phyloP scores from a whole-genome alignment of 2,329 filamentous ascomycete genomes.

The Alternaria dauci region DNA sequence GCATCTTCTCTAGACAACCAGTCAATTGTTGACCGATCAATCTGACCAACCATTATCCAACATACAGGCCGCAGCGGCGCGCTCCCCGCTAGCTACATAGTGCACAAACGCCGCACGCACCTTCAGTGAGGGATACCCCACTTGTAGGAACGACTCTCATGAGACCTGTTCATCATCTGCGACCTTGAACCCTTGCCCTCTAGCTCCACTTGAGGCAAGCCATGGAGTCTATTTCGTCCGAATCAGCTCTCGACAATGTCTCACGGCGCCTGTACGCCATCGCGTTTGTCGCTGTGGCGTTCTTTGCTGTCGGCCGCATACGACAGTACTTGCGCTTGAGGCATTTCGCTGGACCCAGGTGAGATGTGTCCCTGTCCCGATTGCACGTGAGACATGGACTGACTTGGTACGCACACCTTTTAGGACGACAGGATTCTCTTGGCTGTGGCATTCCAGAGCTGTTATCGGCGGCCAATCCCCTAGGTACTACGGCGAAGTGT shows the following conservation, averaged over 20 bases:
- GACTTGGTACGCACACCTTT: neutral
- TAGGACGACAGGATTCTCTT: constrained; percentile 38
- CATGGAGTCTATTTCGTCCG: constrained; percentile 19
- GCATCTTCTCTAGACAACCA: neutral
- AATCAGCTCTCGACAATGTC: constrained; percentile 17
- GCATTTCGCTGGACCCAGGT: constrained; percentile 41
- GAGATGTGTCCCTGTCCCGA: neutral
- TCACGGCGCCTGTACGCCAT: constrained; percentile 23
- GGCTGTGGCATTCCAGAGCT: constrained; percentile 44
- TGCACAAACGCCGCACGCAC: constrained; percentile 1
- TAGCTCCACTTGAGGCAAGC: constrained; percentile 5
- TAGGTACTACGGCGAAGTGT: constrained; percentile 39
- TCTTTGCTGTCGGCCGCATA: constrained; percentile 28
- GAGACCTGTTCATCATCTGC: neutral
- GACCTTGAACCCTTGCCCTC: constrained; percentile 8
- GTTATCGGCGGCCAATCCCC: constrained; percentile 38
- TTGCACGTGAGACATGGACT: neutral
- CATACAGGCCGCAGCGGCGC: constrained; percentile 1
- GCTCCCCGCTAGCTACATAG: constrained; percentile 10
- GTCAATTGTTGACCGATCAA: constrained; percentile 1
- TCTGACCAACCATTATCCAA: neutral
- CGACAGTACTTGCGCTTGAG: constrained; percentile 41
- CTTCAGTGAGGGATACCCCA: constrained; percentile 10
- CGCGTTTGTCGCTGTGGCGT: constrained; percentile 22
- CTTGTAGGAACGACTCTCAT: constrained; percentile 8